Evolutionary conservation across 2,329 filamentous ascomycete genomes (phyloP), one percentile per base, ranked within the genome.

Genomic region (Claviceps capensis): DNA sequence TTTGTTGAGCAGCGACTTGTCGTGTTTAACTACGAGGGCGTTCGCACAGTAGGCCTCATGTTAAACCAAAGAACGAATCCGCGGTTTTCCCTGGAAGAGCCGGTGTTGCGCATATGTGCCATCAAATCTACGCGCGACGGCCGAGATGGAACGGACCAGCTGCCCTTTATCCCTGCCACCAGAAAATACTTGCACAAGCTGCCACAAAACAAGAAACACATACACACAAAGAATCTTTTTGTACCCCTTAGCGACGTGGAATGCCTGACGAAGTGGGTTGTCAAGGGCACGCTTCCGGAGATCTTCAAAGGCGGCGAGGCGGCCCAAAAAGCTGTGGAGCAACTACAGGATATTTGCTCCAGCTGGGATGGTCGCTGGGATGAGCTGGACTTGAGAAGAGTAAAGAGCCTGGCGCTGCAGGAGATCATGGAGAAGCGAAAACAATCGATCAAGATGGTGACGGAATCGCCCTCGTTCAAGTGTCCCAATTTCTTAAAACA

Each of bases 401-500:
- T 97, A 64, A 91, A 87, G 65, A 90, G 89, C 62, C 72, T 98
- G 61, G 77, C 82, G 48, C 73, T 95, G 52, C 83, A 90, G 55
- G 88, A 95, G 59, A 75, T 93, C 37, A 74, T 94, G 6, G 81
- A 86, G 55, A 82, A 85, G 66, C 77, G 93, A 47, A 72, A 73
- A 41, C 77, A 81, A 54, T 77, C 84, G 55, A 81, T 82, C 8
- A 68, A 71, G 43, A 75, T 74, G 52, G 82, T 84, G n/a, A 76
- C 84, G 53, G 72, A 76, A 23, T 81, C 82, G 41, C 74, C 79
- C 26, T 86, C 85, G 55, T 67, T 86, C 22, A 69, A 75, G 40
- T 98, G 93, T 62, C 79, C 83, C 0, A 69, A 85, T 49, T 95
- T 97, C 67, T 65, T 93, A 56, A 91, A 94, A 68, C 93, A 98